A percentile compares a stretch with the other conserved stretches of the same genome.
phyloP scores from a whole-genome alignment of 2,329 filamentous ascomycete species.

The Fusarium setosum region DNA sequence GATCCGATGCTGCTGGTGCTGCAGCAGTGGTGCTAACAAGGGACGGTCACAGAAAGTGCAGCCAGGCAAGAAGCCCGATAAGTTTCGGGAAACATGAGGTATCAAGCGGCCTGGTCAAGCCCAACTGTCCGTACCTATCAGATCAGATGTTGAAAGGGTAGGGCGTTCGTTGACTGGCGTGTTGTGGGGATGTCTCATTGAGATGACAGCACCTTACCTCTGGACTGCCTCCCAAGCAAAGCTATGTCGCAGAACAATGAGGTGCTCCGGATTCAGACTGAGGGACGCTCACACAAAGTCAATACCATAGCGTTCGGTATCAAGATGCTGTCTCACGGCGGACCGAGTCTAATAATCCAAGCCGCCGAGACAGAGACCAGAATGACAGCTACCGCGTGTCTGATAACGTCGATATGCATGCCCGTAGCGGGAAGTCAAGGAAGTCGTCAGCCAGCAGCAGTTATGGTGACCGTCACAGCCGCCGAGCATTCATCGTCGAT shows the following conservation, averaged over 20 bases:
- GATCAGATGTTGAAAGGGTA: background rate
- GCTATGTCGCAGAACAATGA: conserved; percentile 1
- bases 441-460: background rate
- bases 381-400: background rate
- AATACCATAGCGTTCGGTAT: background rate
- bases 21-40: background rate
- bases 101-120: background rate
- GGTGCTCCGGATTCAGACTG: background rate
- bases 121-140: background rate
- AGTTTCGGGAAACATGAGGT: conserved; percentile 8
- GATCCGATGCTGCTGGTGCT: background rate
- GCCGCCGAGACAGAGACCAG: conserved; percentile 7
- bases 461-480: background rate
- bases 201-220: conserved; percentile 9
- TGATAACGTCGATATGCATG: background rate
- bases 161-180: background rate
- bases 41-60: background rate
- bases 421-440: background rate
- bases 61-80: conserved; percentile 1
- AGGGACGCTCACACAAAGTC: background rate
- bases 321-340: conserved; percentile 8
- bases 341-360: conserved; percentile 6
- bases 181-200: background rate
- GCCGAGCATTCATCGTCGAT: background rate
- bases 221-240: conserved; percentile 1